A percentile compares a stretch with the other conserved stretches of the same genome.
Conservation (phyloP, 2,329 filamentous ascomycete species). For the Claviceps sp. region DNA sequence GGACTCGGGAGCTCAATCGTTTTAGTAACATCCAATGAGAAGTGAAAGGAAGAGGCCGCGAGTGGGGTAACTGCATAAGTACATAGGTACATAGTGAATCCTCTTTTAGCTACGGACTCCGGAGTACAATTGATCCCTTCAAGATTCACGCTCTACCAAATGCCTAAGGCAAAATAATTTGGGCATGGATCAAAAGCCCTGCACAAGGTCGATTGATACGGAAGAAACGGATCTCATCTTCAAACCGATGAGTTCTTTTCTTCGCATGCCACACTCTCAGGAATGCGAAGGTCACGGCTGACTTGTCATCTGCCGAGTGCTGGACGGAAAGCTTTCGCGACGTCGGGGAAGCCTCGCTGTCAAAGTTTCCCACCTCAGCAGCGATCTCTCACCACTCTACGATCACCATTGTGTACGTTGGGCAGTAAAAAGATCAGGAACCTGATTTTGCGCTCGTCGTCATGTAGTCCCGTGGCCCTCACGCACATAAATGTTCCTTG, state of each 20-base stretch:
- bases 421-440: not conserved
- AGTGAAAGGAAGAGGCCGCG: no score
- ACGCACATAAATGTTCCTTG: not conserved
- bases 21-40: no score
- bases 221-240: no score
- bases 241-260: not conserved
- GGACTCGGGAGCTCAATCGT: no score
- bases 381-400: slow-evolving; percentile 9
- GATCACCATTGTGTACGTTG: slow-evolving; percentile 4
- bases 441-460: not conserved
- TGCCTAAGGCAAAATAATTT: no score
- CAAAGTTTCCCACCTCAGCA: not conserved
- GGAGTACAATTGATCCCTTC: no score
- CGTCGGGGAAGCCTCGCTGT: not conserved
- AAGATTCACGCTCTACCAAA: no score
- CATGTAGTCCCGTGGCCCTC: not conserved
- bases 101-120: no score
- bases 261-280: slow-evolving; percentile 11
- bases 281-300: slow-evolving; percentile 18
- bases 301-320: slow-evolving; percentile 7
- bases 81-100: not conserved
- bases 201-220: no score
- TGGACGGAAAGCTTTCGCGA: not conserved
- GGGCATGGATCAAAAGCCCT: no score
- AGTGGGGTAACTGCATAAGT: no score